phyloP scores from a whole-genome alignment of 352 stramenopile genomes.

The Phytopythium boreale region DNA sequence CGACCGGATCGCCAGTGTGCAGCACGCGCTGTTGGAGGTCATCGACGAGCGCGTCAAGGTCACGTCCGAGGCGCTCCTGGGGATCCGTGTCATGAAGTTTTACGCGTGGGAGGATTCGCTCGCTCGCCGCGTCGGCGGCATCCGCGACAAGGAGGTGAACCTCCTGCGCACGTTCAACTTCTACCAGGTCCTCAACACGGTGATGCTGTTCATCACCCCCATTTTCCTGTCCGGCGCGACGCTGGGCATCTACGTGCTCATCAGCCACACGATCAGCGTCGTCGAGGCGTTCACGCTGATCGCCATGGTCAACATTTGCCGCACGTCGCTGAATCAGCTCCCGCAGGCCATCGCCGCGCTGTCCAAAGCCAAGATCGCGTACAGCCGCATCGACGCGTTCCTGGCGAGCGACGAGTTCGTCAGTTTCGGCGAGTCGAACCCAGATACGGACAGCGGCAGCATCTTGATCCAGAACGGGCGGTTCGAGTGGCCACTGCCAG shows the following conservation, averaged over 20 bases:
- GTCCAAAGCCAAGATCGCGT: slow-evolving; percentile 30
- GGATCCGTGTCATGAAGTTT: slow-evolving; percentile 89
- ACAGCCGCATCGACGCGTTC: slow-evolving; percentile 25
- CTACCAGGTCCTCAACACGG: slow-evolving; percentile 37
- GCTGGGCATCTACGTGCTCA: slow-evolving; percentile 22
- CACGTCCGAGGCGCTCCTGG: slow-evolving; percentile 89
- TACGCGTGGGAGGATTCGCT: slow-evolving; percentile 76
- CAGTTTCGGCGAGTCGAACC: not conserved
- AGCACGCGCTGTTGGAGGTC: slow-evolving; percentile 19
- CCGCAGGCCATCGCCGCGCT: slow-evolving; percentile 14
- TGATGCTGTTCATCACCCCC: slow-evolving; percentile 34
- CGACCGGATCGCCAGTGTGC: slow-evolving; percentile 15
- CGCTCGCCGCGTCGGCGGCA: slow-evolving; percentile 24
- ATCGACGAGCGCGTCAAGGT: slow-evolving; percentile 88
- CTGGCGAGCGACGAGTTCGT: slow-evolving; percentile 14
- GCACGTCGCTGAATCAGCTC: slow-evolving; percentile 22
- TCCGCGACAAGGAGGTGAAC: slow-evolving; percentile 40
- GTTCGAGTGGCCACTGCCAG: slow-evolving; percentile 26
- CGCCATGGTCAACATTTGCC: slow-evolving; percentile 30
- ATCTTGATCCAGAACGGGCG: slow-evolving; percentile 18
- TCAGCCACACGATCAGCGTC: slow-evolving; percentile 20
- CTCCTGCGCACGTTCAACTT: slow-evolving; percentile 35
- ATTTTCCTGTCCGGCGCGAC: slow-evolving; percentile 24
- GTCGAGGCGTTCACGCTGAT: slow-evolving; percentile 30
- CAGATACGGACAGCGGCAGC: slow-evolving; percentile 1